These are phyloP conservation scores for Claviceps humidiphila DNA, from an alignment of 2,329 filamentous ascomycete genomes.

Conservation along the genomic window DNA sequence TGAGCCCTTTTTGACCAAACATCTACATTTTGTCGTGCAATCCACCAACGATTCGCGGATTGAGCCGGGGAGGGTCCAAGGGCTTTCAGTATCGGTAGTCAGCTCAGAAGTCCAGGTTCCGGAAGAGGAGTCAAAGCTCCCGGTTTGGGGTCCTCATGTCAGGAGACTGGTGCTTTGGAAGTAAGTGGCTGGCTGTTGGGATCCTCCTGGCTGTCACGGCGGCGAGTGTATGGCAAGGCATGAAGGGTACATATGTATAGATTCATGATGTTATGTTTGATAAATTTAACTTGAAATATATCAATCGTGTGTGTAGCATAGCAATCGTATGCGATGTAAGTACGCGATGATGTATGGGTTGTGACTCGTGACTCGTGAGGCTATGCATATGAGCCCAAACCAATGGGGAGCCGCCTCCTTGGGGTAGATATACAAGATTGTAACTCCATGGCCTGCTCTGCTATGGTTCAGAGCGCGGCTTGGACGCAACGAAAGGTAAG, in stretches of 20 bases:
- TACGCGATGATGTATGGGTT: too few species aligned
- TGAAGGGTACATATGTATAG: not conserved
- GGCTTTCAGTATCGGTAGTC: constrained; percentile 18
- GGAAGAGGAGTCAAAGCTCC: constrained; percentile 13
- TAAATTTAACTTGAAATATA: not conserved
- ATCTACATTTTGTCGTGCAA: constrained; percentile 22
- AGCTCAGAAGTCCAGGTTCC: constrained; percentile 17
- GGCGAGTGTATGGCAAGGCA: too few species aligned
- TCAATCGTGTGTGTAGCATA: too few species aligned
- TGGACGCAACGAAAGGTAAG: too few species aligned
- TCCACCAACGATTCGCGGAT: constrained; percentile 14
- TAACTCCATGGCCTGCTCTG: too few species aligned
- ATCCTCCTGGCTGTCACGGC: not conserved
- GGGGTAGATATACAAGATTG: too few species aligned
- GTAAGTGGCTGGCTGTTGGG: not conserved
- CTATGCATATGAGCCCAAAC: too few species aligned
- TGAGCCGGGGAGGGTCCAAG: constrained; percentile 14
- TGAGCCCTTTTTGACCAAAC: constrained; percentile 26
- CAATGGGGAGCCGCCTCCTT: too few species aligned
- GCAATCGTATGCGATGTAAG: too few species aligned
- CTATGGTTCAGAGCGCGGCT: too few species aligned
- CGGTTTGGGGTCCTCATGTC: constrained; percentile 14
- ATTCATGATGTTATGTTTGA: not conserved
- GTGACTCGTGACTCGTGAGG: too few species aligned
- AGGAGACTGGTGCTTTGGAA: constrained; percentile 15